Base-by-base conservation (phyloP, 2,329 filamentous ascomycete genomes). In the Exutisphaerella laricina region DNA sequence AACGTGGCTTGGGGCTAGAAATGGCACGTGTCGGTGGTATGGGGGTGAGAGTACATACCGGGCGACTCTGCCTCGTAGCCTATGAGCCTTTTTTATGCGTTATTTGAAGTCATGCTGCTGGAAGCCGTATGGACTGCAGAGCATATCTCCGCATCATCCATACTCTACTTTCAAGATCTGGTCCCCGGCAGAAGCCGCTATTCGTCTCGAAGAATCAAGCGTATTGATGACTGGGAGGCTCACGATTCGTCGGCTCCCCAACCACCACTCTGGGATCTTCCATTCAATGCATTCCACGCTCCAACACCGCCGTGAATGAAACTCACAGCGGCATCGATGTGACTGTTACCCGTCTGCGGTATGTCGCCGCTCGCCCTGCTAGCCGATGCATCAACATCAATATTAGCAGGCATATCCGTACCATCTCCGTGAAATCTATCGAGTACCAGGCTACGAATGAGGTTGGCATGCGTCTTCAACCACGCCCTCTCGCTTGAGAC, bases 381-480 rank as follows among this genome's bases (percentile, higher is more conserved):
- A n/a, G 30, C 3, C 25, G 79, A 76, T 26, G 37, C 18, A 21
- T 48, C 31, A 2, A 45, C 49, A 25, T 75, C 74, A 12, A 84
- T 66, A 16, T 69, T 42, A 10, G 41, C 13, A 16, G 55, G 52
- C 37, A 58, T 12, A 20, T 52, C 26, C 14, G 51, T 50, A 10
- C 49, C 54, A 30, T 58, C 66, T 3, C 72, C 72, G 55, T 79
- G 72, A 26, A 72, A 71, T 45, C 77, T 72, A 39, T 75, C 73
- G 42, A 83, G 58, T 1, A 81, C 77, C 7, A 82, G 76, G 32
- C 72, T 70, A 46, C 70, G 68, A 39, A 88, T 77, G 2, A 78
- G 72, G 4, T 73, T 67, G 6, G 70, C 72, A 80, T 84, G 86
- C 43, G 76, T 64, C 44, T 76, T 73, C 51, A 79, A 78, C 76